Conservation (phyloP, 176 grass and related monocot genomes). For the Urochloa ruziziensis region DNA sequence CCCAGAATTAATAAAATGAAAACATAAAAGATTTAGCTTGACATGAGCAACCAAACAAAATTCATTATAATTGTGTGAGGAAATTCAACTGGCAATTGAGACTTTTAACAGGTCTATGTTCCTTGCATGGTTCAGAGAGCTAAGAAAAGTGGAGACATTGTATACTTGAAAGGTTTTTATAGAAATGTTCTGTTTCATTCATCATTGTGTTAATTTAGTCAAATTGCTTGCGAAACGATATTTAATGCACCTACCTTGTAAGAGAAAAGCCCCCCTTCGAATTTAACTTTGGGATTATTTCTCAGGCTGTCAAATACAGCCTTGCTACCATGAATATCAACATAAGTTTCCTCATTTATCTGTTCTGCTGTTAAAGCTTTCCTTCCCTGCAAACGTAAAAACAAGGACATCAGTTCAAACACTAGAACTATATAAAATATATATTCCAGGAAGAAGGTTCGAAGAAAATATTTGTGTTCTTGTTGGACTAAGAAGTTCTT, state of each 20-base stretch:
- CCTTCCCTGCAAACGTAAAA: conserved; percentile 57
- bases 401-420: conserved; percentile 11
- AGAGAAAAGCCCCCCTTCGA: conserved; percentile 59
- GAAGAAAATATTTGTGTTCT: neutral
- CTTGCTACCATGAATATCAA: conserved; percentile 67
- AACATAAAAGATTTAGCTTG: neutral
- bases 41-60: neutral
- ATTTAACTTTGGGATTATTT: conserved; percentile 67
- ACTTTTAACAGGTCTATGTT: neutral
- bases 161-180: neutral
- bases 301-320: conserved; percentile 64
- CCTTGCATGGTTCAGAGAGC: neutral
- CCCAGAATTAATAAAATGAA: neutral
- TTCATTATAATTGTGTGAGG: neutral
- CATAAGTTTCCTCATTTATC: conserved; percentile 73
- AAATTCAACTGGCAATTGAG: neutral
- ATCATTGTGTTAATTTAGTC: neutral
- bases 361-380: conserved; percentile 53
- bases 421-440: neutral
- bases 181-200: neutral
- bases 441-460: neutral
- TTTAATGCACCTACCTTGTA: conserved; percentile 67
- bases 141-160: neutral
- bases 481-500: neutral
- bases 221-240: neutral